A percentile compares a stretch with the other conserved stretches of the same genome.
These are phyloP conservation scores for Saccharomyces mikatae DNA, from an alignment of 805 yeast species.

Conservation along the genomic window DNA sequence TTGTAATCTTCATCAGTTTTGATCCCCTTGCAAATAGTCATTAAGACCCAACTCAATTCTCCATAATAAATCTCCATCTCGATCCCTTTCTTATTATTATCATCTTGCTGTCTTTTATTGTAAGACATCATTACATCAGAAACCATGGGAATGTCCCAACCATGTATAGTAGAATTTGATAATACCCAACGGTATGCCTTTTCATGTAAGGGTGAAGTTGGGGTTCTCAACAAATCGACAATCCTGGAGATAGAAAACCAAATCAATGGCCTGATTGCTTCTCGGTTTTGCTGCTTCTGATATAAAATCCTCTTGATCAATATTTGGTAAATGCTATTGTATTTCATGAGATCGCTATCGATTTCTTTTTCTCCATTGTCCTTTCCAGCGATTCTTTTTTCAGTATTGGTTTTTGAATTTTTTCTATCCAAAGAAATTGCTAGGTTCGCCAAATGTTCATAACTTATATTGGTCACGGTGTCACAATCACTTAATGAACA, in stretches of 20 bases:
- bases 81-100: conserved; percentile 6
- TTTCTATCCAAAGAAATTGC: not conserved
- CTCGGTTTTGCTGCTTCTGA: conserved; percentile 11
- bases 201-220: conserved; percentile 70
- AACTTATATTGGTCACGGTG: conserved; percentile 26
- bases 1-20: conserved; percentile 44
- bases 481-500: conserved; percentile 35
- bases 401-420: not conserved
- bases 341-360: conserved; percentile 42
- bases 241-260: conserved; percentile 49
- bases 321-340: conserved; percentile 46
- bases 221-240: conserved; percentile 51
- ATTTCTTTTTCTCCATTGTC: conserved; percentile 37
- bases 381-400: conserved; percentile 30
- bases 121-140: conserved; percentile 26
- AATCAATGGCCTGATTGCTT: conserved; percentile 39
- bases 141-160: conserved; percentile 39
- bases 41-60: conserved; percentile 61
- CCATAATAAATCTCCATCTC: conserved; percentile 45
- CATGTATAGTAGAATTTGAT: conserved; percentile 33
- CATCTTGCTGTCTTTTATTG: conserved; percentile 7
- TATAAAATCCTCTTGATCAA: conserved; percentile 38
- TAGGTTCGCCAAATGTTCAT: not conserved
- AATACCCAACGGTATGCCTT: conserved; percentile 59
- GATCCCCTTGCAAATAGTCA: conserved; percentile 40